Evolutionary conservation across 2,329 filamentous ascomycete species (phyloP).

Genomic region (Epichloe gansuensis): DNA sequence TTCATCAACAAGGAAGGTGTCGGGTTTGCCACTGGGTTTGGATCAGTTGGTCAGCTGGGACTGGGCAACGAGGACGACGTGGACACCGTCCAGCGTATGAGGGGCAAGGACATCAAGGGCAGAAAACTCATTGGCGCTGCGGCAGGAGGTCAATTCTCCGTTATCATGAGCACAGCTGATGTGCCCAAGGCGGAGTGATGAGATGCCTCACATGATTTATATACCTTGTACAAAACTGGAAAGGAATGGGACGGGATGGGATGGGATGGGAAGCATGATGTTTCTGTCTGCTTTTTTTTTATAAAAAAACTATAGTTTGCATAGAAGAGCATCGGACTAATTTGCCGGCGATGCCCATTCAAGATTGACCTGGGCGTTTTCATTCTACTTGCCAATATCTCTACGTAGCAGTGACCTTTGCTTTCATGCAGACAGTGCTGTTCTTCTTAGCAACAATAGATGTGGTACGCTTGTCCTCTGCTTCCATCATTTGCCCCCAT

Average conservation of each 20-base stretch:
- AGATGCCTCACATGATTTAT: not conserved
- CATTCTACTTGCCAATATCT: not conserved
- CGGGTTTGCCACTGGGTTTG: slow-evolving; percentile 72
- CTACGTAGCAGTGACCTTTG: not conserved
- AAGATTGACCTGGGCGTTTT: not conserved
- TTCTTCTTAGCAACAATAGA: slow-evolving; percentile 31
- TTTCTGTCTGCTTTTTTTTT: not conserved
- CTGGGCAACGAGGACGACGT: slow-evolving; percentile 70
- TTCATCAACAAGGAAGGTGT: slow-evolving; percentile 57
- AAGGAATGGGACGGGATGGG: not conserved
- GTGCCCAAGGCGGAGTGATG: not conserved
- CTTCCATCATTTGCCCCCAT: slow-evolving; percentile 25
- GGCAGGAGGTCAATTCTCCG: slow-evolving; percentile 74
- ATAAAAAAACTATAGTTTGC: not conserved
- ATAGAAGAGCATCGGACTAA: not conserved
- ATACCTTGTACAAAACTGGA: not conserved
- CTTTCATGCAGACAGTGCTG: slow-evolving; percentile 11
- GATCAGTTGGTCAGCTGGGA: slow-evolving; percentile 66
- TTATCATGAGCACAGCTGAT: slow-evolving; percentile 37
- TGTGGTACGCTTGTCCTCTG: slow-evolving; percentile 24
- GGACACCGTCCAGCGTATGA: slow-evolving; percentile 61
- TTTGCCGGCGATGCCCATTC: not conserved
- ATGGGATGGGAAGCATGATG: not conserved
- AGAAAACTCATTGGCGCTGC: slow-evolving; percentile 67
- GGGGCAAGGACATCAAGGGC: slow-evolving; percentile 70